Percentiles rank a stretch among this genome's conserved stretches.
These are phyloP conservation scores for Petrea volubilis DNA, from an alignment of 257 asterid genomes.

Conservation along the genomic window DNA sequence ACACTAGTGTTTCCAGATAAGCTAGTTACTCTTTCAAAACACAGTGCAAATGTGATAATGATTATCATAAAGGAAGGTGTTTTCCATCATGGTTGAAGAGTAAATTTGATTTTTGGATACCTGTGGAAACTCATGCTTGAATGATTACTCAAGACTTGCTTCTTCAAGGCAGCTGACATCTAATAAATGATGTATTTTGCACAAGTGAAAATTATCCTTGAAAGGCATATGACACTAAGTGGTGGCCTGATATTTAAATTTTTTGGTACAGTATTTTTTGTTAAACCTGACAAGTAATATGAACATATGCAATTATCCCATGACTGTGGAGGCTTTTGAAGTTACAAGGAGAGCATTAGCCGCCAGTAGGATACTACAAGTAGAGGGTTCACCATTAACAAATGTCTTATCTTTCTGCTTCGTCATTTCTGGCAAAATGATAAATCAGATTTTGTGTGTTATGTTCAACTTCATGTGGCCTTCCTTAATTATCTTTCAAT, in stretches of 20 bases:
- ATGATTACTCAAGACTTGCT: neutral
- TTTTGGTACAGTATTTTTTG: too few species aligned
- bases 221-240: neutral
- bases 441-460: neutral
- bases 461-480: constrained; percentile 1
- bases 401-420: neutral
- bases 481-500: constrained; percentile 19
- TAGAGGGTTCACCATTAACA: neutral
- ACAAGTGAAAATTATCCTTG: neutral
- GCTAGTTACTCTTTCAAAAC: neutral
- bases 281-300: too few species aligned
- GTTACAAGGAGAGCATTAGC: neutral
- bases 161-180: neutral
- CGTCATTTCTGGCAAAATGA: constrained; percentile 1
- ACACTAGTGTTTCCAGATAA: neutral
- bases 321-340: neutral
- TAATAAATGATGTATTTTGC: neutral
- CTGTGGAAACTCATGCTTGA: neutral
- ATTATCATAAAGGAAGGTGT: neutral
- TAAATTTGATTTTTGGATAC: neutral
- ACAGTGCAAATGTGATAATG: neutral
- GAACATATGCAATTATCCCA: neutral
- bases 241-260: neutral
- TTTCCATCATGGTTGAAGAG: neutral
- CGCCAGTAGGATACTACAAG: neutral